Evolutionary conservation across 495 filamentous ascomycete genomes (phyloP).

Genomic region (Penicillium malachiteum): DNA sequence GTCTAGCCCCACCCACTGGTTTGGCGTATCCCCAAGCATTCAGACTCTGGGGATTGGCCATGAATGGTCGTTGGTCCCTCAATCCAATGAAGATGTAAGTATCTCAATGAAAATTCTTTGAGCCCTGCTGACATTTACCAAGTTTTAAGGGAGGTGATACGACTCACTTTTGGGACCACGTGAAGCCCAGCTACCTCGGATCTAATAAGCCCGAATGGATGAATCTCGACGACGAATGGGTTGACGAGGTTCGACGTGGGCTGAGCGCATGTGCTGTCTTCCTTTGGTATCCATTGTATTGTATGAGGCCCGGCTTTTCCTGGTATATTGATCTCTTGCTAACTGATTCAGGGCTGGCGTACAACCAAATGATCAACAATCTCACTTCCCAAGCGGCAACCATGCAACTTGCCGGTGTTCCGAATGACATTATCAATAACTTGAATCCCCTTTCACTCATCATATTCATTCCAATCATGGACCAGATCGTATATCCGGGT

Average conservation of each 20-base stretch:
- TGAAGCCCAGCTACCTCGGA: conserved; percentile 61
- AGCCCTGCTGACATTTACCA: neutral
- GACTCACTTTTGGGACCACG: conserved; percentile 58
- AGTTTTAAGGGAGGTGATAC: conserved; percentile 47
- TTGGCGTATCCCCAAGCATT: conserved; percentile 61
- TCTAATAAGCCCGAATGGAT: conserved; percentile 53
- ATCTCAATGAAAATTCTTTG: neutral
- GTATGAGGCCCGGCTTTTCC: conserved; percentile 11
- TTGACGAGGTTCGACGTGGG: conserved; percentile 68
- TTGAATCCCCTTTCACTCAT: conserved; percentile 74
- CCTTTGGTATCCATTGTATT: conserved; percentile 70
- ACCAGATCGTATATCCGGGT: conserved; percentile 65
- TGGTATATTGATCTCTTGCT: neutral
- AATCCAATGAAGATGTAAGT: conserved; percentile 46
- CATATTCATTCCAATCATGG: conserved; percentile 76
- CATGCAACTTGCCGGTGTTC: conserved; percentile 67
- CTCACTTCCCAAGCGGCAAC: conserved; percentile 72
- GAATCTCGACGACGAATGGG: conserved; percentile 74
- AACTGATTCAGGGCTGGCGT: conserved; percentile 46
- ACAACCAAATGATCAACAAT: conserved; percentile 64
- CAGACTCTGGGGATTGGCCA: conserved; percentile 53
- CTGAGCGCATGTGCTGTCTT: conserved; percentile 67
- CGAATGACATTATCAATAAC: conserved; percentile 78
- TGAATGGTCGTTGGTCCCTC: conserved; percentile 63
- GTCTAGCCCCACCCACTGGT: conserved; percentile 56